Evolutionary conservation across 73 alveolate genomes (phyloP).

Genomic region (Paramecium pentaurelia): DNA sequence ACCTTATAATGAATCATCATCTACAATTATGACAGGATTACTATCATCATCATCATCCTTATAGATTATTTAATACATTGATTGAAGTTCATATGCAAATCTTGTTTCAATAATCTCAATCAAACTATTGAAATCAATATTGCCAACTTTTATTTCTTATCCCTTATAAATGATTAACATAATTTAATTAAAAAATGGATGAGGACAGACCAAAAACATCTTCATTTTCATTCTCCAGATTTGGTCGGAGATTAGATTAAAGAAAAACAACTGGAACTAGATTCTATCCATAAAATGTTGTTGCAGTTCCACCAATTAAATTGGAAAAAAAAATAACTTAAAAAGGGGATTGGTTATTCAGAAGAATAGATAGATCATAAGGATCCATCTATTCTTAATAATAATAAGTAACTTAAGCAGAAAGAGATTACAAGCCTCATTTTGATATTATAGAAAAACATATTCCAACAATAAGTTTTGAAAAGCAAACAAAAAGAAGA

Average conservation of each 20-base stretch:
- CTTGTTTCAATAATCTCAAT: not conserved
- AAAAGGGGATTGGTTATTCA: conserved; percentile 31
- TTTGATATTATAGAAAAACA: conserved; percentile 10
- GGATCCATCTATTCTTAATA: not conserved
- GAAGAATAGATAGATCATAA: conserved; percentile 21
- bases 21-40: not conserved
- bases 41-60: not conserved
- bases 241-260: not conserved
- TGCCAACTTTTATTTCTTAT: not conserved
- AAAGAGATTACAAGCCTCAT: conserved; percentile 38
- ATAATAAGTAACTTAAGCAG: not conserved
- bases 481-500: conserved; percentile 16
- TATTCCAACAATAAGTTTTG: not conserved
- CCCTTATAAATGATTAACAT: not conserved
- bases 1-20: not conserved
- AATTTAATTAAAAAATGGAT: not conserved
- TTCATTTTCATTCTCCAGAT: conserved; percentile 19
- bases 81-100: not conserved
- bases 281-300: not conserved
- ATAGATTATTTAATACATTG: not conserved
- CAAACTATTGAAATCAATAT: not conserved
- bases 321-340: not conserved
- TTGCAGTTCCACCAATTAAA: not conserved
- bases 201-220: conserved; percentile 9
- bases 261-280: not conserved